phyloP scores from a whole-genome alignment of 2,329 filamentous ascomycete species.

The Xylariales sp. region DNA sequence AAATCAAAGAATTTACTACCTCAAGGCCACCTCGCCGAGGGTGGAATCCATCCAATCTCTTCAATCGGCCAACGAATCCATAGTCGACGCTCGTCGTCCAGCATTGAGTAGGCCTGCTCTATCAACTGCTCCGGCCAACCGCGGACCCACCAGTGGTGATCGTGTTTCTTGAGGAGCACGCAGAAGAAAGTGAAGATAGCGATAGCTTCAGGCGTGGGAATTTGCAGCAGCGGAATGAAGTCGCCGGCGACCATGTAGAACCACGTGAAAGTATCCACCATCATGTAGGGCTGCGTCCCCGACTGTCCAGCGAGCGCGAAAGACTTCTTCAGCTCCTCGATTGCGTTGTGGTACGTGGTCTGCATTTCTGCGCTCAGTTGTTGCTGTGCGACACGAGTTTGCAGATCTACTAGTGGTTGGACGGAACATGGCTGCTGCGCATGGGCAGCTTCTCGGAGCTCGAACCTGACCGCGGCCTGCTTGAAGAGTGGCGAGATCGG shows the following conservation, averaged over 20 bases:
- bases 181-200: conserved; percentile 20
- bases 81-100: conserved; percentile 3
- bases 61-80: conserved; percentile 8
- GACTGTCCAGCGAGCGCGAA: not conserved
- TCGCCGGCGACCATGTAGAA: conserved; percentile 22
- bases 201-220: conserved; percentile 16
- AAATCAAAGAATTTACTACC: no score
- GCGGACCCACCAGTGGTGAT: conserved; percentile 4
- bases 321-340: not conserved
- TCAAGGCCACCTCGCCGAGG: no score
- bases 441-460: no score
- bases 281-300: not conserved
- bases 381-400: no score
- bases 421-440: no score
- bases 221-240: conserved; percentile 1
- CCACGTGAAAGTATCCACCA: conserved; percentile 27
- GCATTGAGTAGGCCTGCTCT: not conserved
- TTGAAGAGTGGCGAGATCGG: no score
- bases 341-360: not conserved
- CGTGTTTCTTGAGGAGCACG: not conserved
- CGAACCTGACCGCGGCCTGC: no score
- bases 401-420: no score
- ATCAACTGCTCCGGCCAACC: conserved; percentile 5
- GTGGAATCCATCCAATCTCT: conserved; percentile 26
- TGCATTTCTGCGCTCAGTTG: no score